These are phyloP conservation scores for Arctium lappa DNA, from an alignment of 129 eudicot species.

Conservation along the genomic window DNA sequence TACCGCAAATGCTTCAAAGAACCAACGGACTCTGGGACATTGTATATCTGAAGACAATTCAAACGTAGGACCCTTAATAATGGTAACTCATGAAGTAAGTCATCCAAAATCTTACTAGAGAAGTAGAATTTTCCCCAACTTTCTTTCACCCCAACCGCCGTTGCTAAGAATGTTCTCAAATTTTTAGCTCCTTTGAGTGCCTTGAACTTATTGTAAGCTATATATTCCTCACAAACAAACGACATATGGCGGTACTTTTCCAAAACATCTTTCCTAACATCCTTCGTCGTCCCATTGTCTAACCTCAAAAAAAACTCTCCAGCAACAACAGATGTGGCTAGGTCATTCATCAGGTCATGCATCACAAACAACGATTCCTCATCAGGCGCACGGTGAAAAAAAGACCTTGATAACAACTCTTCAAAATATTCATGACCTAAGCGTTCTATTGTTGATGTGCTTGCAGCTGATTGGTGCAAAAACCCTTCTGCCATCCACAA, in stretches of 20 bases:
- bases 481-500: conserved; percentile 44
- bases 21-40: conserved; percentile 13
- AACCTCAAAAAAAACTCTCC: conserved; percentile 21
- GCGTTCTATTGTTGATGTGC: conserved; percentile 19
- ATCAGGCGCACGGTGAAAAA: conserved; percentile 28
- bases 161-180: conserved; percentile 38
- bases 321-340: conserved; percentile 36
- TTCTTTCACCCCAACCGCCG: not conserved
- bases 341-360: conserved; percentile 44
- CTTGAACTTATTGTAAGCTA: conserved; percentile 20
- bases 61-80: conserved; percentile 6
- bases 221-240: conserved; percentile 19
- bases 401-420: conserved; percentile 25
- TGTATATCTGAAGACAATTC: not conserved
- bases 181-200: conserved; percentile 18
- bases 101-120: not conserved
- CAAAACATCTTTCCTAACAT: not conserved
- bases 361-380: conserved; percentile 17
- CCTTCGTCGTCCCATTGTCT: conserved; percentile 15
- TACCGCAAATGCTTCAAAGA: conserved; percentile 22
- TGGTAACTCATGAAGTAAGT: conserved; percentile 1
- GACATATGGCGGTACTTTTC: conserved; percentile 40
- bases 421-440: conserved; percentile 28
- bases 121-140: conserved; percentile 6
- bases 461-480: conserved; percentile 1